Conservation (phyloP, 192 early-diverging fungal genomes). For the Backusella macrospora region DNA sequence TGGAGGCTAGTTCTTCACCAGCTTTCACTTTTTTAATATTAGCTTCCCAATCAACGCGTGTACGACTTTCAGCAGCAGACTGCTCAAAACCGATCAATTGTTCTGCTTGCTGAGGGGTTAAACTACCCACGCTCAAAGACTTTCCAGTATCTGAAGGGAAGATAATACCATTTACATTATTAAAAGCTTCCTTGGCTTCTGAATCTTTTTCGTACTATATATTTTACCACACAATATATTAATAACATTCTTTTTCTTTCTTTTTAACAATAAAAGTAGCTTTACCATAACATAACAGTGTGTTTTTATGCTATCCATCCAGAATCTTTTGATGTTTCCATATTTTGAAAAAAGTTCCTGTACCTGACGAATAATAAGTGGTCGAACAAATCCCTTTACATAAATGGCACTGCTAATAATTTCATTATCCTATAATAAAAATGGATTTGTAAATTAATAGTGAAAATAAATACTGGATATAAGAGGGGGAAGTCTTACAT, state of each 20-base stretch:
- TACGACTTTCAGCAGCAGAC: slow-evolving; percentile 32
- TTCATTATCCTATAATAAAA: background rate
- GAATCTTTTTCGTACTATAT: slow-evolving; percentile 59
- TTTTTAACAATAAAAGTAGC: background rate
- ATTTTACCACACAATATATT: background rate
- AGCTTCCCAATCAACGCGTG: slow-evolving; percentile 38
- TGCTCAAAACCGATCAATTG: slow-evolving; percentile 38
- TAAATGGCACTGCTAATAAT: slow-evolving; percentile 39
- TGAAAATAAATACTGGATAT: background rate
- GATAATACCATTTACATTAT: slow-evolving; percentile 27
- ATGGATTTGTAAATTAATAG: background rate
- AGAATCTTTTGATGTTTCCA: slow-evolving; percentile 56
- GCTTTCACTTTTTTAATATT: slow-evolving; percentile 19
- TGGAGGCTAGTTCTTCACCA: slow-evolving; percentile 1
- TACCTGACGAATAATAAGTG: slow-evolving; percentile 41
- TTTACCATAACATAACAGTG: slow-evolving; percentile 67
- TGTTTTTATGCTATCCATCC: slow-evolving; percentile 66
- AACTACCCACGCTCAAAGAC: slow-evolving; percentile 21
- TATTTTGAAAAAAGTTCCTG: slow-evolving; percentile 49
- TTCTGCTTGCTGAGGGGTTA: slow-evolving; percentile 29
- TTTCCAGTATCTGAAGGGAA: slow-evolving; percentile 37
- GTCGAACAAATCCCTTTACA: slow-evolving; percentile 63
- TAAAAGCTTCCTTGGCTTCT: slow-evolving; percentile 29
- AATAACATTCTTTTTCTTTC: background rate
- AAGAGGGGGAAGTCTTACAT: background rate